Conservation (phyloP, 176 grass and related monocot genomes). For the Rhynchospora tenuis region DNA sequence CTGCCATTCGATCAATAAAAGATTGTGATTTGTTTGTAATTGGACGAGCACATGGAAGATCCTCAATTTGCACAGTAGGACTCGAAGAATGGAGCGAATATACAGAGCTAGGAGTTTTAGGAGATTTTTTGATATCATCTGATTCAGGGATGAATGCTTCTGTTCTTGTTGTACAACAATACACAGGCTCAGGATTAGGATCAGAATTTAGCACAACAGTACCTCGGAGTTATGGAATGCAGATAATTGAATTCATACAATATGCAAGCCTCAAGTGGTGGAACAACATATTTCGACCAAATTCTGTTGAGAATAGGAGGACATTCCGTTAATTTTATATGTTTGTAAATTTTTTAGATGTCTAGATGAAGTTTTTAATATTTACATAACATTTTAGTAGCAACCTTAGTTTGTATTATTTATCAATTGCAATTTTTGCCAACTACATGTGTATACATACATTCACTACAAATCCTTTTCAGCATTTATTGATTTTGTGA, state of each 20-base stretch:
- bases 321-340: neutral
- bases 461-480: too few relatives aligned
- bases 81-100: slow-evolving; percentile 55
- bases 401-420: too few relatives aligned
- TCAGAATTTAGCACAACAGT: neutral
- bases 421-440: too few relatives aligned
- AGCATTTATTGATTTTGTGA: too few relatives aligned
- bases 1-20: slow-evolving; percentile 39
- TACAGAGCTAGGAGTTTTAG: slow-evolving; percentile 60
- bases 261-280: neutral
- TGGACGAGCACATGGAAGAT: slow-evolving; percentile 37
- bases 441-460: too few relatives aligned
- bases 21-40: slow-evolving; percentile 52
- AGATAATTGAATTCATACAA: neutral
- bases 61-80: slow-evolving; percentile 41
- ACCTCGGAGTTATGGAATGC: neutral
- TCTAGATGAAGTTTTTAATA: neutral
- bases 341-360: neutral
- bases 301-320: neutral
- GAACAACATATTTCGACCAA: slow-evolving; percentile 1
- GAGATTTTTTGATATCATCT: slow-evolving; percentile 52
- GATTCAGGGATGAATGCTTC: slow-evolving; percentile 38
- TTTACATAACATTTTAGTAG: too few relatives aligned
- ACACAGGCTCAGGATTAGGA: slow-evolving; percentile 18
- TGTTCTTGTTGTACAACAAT: slow-evolving; percentile 56